A percentile compares a stretch with the other conserved stretches of the same genome.
Evolutionary conservation across 768 basidiomycete genomes (phyloP).

Genomic region (Termitomyces sp.): DNA sequence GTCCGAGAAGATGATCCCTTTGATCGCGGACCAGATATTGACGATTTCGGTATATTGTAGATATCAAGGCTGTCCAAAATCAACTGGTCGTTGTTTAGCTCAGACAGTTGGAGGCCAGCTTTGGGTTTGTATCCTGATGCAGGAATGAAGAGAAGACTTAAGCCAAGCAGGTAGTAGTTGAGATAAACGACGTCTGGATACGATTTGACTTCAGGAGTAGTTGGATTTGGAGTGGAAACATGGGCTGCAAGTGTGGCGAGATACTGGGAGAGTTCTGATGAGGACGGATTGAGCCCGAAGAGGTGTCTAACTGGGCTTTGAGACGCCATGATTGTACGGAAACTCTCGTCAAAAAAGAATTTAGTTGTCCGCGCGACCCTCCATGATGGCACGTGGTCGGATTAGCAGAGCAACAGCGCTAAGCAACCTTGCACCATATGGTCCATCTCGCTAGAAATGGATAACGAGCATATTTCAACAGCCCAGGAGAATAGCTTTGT

Average conservation of each 20-base stretch:
- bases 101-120: slow-evolving; percentile 38
- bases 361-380: too few species aligned
- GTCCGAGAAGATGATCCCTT: slow-evolving; percentile 32
- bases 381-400: slow-evolving; percentile 1
- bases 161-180: slow-evolving; percentile 76
- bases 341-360: too few species aligned
- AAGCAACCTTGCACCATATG: not conserved
- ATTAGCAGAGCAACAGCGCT: not conserved
- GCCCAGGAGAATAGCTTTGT: slow-evolving; percentile 11
- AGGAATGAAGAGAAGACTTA: slow-evolving; percentile 79
- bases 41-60: slow-evolving; percentile 57
- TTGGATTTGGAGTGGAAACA: slow-evolving; percentile 15
- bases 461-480: slow-evolving; percentile 16
- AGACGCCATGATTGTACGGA: slow-evolving; percentile 1
- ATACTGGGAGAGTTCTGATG: slow-evolving; percentile 39
- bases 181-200: slow-evolving; percentile 85
- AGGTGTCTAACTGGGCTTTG: slow-evolving; percentile 28
- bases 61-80: slow-evolving; percentile 74
- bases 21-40: slow-evolving; percentile 26
- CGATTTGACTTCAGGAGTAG: slow-evolving; percentile 65
- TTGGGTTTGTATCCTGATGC: slow-evolving; percentile 58
- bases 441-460: slow-evolving; percentile 12
- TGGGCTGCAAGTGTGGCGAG: slow-evolving; percentile 34
- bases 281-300: slow-evolving; percentile 51
- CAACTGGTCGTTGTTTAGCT: slow-evolving; percentile 48